phyloP scores from a whole-genome alignment of 2,329 filamentous ascomycete genomes.

The Fusarium dimerum region DNA sequence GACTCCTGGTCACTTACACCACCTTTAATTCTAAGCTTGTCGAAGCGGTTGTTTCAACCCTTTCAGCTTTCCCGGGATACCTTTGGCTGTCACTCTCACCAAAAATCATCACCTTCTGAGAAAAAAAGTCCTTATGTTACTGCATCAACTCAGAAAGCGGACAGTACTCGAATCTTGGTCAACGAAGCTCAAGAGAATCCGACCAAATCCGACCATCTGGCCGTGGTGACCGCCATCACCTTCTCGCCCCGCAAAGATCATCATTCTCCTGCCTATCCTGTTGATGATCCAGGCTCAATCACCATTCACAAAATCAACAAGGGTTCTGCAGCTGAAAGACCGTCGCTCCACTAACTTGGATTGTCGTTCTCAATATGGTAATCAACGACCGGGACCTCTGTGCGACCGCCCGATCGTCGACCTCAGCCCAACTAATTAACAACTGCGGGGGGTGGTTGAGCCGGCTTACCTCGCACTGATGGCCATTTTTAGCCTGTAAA shows the following conservation, averaged over 20 bases:
- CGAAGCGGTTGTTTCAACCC: not conserved
- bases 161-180: too few relatives aligned
- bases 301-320: constrained; percentile 14
- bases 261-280: constrained; percentile 15
- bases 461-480: constrained; percentile 27
- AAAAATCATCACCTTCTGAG: too few relatives aligned
- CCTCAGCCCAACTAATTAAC: constrained; percentile 1
- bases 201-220: constrained; percentile 2
- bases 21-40: not conserved
- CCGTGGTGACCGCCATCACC: constrained; percentile 15
- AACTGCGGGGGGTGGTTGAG: constrained; percentile 19
- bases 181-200: not conserved
- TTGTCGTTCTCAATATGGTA: constrained; percentile 4
- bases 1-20: not conserved
- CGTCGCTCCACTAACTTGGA: constrained; percentile 9
- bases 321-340: constrained; percentile 22
- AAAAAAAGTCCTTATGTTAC: too few relatives aligned
- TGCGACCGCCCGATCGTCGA: not conserved
- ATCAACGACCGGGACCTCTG: not conserved
- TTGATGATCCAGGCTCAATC: constrained; percentile 6
- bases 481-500: constrained; percentile 8
- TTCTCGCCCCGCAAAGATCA: constrained; percentile 13
- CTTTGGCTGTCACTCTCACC: too few relatives aligned
- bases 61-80: too few relatives aligned
- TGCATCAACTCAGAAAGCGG: too few relatives aligned